These are phyloP conservation scores for Boletus fagicola DNA, from an alignment of 768 basidiomycete genomes.

Conservation along the genomic window DNA sequence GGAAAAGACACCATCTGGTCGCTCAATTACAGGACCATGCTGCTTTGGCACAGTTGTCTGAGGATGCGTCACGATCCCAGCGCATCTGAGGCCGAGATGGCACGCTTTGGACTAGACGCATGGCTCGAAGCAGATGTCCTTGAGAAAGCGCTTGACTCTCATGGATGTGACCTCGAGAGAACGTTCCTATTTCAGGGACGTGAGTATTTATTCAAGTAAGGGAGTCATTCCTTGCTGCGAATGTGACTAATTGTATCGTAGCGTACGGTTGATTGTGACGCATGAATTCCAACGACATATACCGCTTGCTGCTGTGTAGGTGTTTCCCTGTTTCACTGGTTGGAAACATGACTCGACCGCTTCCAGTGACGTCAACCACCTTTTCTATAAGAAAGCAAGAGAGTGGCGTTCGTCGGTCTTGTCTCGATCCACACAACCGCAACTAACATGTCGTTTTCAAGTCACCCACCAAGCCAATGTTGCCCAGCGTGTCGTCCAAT, in stretches of 20 bases:
- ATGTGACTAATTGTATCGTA: slow-evolving; percentile 26
- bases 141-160: slow-evolving; percentile 58
- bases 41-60: slow-evolving; percentile 73
- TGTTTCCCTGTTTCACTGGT: slow-evolving; percentile 4
- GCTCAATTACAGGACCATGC: slow-evolving; percentile 63
- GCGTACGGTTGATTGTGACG: slow-evolving; percentile 67
- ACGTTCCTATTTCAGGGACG: slow-evolving; percentile 68
- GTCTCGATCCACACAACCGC: slow-evolving; percentile 6
- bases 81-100: slow-evolving; percentile 49
- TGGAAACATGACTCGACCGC: neutral
- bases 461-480: slow-evolving; percentile 62
- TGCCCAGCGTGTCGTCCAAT: slow-evolving; percentile 57
- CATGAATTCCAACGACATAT: slow-evolving; percentile 67
- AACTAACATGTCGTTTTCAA: slow-evolving; percentile 27
- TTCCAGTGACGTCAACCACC: slow-evolving; percentile 41
- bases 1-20: slow-evolving; percentile 74
- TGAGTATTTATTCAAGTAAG: slow-evolving; percentile 78
- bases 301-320: slow-evolving; percentile 57
- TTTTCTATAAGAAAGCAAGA: slow-evolving; percentile 57
- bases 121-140: slow-evolving; percentile 71
- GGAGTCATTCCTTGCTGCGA: slow-evolving; percentile 6
- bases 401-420: slow-evolving; percentile 59
- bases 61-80: slow-evolving; percentile 49
- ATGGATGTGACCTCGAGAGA: slow-evolving; percentile 66
- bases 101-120: slow-evolving; percentile 61